Percentiles rank a stretch among this genome's conserved stretches.
These are phyloP conservation scores for Aspergillus brasiliensis DNA, from an alignment of 2,329 filamentous ascomycete genomes.

Conservation along the genomic window DNA sequence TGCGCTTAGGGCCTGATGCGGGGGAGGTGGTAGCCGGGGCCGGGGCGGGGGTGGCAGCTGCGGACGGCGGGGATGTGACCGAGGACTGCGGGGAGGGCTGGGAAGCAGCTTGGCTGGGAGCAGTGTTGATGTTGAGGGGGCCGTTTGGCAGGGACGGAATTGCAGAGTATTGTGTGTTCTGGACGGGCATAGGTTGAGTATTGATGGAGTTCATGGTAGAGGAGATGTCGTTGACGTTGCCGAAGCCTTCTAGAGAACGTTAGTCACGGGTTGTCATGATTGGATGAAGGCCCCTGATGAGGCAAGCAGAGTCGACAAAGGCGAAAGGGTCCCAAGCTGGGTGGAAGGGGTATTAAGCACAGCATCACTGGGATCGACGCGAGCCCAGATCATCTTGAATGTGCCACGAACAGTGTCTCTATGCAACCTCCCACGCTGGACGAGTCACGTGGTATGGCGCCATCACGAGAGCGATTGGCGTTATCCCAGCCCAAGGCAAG, in stretches of 20 bases:
- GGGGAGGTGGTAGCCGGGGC: constrained; percentile 19
- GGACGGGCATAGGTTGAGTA: constrained; percentile 27
- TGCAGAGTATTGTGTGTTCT: constrained; percentile 26
- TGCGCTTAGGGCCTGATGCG: constrained; percentile 37
- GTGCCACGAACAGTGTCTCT: not conserved
- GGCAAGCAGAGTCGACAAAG: not conserved
- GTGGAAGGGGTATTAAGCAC: not conserved
- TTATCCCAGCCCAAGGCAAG: constrained; percentile 15
- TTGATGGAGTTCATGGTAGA: constrained; percentile 31
- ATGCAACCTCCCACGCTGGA: not conserved
- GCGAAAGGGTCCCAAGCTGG: not conserved
- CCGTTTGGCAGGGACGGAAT: constrained; percentile 25
- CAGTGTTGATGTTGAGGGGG: constrained; percentile 16
- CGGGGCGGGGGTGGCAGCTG: constrained; percentile 24
- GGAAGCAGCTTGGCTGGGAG: constrained; percentile 20
- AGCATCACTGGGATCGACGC: not conserved
- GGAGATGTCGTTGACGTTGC: constrained; percentile 34
- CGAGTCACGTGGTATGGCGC: constrained; percentile 41
- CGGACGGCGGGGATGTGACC: constrained; percentile 14
- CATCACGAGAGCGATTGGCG: constrained; percentile 31
- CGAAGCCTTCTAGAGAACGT: constrained; percentile 32
- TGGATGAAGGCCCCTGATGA: not conserved
- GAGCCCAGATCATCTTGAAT: not conserved
- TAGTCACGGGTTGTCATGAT: constrained; percentile 4
- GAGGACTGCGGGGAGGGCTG: constrained; percentile 19